Conservation (phyloP, 2,329 filamentous ascomycete genomes). For the Shiraia sp. region DNA sequence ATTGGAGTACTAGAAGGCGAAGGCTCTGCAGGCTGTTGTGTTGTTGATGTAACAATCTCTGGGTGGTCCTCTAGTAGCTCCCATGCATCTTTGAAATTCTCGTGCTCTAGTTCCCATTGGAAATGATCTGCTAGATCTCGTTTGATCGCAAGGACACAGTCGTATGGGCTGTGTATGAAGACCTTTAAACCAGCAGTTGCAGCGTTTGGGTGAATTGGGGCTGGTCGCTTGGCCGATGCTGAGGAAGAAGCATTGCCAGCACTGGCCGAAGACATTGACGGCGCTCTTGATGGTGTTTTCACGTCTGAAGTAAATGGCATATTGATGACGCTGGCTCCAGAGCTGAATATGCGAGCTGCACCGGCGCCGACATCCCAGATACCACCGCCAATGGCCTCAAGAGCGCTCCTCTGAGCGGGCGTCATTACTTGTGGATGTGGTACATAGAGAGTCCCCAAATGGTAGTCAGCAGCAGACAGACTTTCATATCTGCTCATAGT, state of each 20-base stretch:
- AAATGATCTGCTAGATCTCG: constrained; percentile 85
- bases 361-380: constrained; percentile 92
- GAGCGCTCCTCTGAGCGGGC: constrained; percentile 70
- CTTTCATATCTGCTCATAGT: constrained; percentile 85
- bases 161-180: constrained; percentile 94
- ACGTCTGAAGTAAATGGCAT: constrained; percentile 46
- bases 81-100: constrained; percentile 85
- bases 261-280: constrained; percentile 40
- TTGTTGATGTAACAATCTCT: constrained; percentile 59
- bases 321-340: constrained; percentile 72
- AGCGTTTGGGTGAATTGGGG: constrained; percentile 52
- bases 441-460: constrained; percentile 81
- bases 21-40: constrained; percentile 43
- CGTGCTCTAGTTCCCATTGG: constrained; percentile 79
- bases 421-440: constrained; percentile 65
- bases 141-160: constrained; percentile 90
- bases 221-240: constrained; percentile 24
- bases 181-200: constrained; percentile 71
- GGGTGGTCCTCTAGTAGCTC: constrained; percentile 86
- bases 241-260: constrained; percentile 32
- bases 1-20: constrained; percentile 51
- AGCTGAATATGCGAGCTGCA: constrained; percentile 83
- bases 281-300: constrained; percentile 28
- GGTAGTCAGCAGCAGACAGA: constrained; percentile 87
- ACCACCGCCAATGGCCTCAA: constrained; percentile 76